Evolutionary conservation across 1,284 basidiomycete genomes (phyloP).

Genomic region (Ganoderma resinaceum): DNA sequence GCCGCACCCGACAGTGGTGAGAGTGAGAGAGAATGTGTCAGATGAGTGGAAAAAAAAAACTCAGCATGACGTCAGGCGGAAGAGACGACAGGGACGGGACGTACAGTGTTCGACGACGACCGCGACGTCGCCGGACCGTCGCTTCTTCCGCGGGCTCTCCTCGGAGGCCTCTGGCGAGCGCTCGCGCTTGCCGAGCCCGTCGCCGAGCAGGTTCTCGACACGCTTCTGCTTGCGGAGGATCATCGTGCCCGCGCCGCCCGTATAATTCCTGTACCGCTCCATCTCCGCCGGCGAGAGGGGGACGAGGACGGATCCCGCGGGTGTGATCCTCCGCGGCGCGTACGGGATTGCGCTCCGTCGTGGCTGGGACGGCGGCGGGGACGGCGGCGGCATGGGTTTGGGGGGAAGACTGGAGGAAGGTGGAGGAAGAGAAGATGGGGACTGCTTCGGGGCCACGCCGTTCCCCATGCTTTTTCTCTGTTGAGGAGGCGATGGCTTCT

Average conservation of each 20-base stretch:
- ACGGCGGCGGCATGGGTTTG: constrained; percentile 31
- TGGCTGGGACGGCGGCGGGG: constrained; percentile 31
- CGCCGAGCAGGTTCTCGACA: constrained; percentile 42
- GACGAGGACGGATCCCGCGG: constrained; percentile 64
- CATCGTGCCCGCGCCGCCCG: constrained; percentile 60
- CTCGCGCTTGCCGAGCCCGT: constrained; percentile 48
- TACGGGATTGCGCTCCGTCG: constrained; percentile 56
- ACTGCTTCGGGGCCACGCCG: constrained; percentile 27
- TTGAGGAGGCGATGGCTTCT: constrained; percentile 32
- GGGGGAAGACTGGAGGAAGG: constrained; percentile 25
- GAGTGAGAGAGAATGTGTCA: constrained; percentile 9
- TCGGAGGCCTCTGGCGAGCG: constrained; percentile 49
- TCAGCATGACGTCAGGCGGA: constrained; percentile 19
- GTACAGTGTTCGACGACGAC: constrained; percentile 78
- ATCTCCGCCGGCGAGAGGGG: constrained; percentile 72
- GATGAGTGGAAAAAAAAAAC: not conserved
- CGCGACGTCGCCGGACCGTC: constrained; percentile 68
- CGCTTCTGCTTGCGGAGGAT: constrained; percentile 69
- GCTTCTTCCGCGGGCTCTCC: constrained; percentile 49
- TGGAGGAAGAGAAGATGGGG: constrained; percentile 40
- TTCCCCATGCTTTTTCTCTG: constrained; percentile 35
- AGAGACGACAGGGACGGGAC: constrained; percentile 37
- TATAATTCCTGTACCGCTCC: constrained; percentile 62
- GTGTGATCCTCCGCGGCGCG: constrained; percentile 68
- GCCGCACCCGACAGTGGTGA: no score